Evolutionary conservation across 768 basidiomycete genomes (phyloP).

Genomic region (Leccinum pellstonianum): DNA sequence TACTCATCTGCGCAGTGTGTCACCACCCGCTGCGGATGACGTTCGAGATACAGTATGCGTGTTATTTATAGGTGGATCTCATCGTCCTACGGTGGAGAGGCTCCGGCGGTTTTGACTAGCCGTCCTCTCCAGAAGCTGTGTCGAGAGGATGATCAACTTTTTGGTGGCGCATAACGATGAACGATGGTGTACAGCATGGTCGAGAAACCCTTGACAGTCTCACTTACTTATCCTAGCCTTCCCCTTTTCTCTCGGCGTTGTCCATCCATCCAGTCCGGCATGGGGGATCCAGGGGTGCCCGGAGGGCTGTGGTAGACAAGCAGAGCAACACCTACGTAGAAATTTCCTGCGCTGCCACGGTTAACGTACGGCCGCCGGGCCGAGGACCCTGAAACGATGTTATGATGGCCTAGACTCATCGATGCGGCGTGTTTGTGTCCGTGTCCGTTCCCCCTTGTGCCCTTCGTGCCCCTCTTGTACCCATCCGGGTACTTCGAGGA

Average conservation of each 20-base stretch:
- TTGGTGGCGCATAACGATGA: too few species aligned
- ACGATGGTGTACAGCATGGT: too few species aligned
- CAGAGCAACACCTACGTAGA: background rate
- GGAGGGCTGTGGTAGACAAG: background rate
- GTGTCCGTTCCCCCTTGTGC: background rate
- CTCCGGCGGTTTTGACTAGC: background rate
- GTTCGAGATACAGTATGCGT: background rate
- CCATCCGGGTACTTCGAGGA: background rate
- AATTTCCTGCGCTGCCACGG: background rate
- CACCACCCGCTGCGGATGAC: background rate
- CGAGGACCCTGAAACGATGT: background rate
- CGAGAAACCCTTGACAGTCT: too few species aligned
- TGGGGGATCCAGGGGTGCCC: too few species aligned
- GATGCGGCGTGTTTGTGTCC: too few species aligned
- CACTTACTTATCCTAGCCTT: too few species aligned
- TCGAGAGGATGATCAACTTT: background rate
- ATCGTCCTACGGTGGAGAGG: too few species aligned
- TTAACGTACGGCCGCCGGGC: background rate
- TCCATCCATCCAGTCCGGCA: too few species aligned
- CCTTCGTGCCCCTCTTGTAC: background rate
- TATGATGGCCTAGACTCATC: background rate
- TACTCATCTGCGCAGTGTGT: background rate
- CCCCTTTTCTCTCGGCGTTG: too few species aligned
- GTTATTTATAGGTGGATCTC: background rate
- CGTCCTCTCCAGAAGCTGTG: background rate